Evolutionary conservation across 2,329 filamentous ascomycete species (phyloP).

Genomic region (Cercospora sp.): DNA sequence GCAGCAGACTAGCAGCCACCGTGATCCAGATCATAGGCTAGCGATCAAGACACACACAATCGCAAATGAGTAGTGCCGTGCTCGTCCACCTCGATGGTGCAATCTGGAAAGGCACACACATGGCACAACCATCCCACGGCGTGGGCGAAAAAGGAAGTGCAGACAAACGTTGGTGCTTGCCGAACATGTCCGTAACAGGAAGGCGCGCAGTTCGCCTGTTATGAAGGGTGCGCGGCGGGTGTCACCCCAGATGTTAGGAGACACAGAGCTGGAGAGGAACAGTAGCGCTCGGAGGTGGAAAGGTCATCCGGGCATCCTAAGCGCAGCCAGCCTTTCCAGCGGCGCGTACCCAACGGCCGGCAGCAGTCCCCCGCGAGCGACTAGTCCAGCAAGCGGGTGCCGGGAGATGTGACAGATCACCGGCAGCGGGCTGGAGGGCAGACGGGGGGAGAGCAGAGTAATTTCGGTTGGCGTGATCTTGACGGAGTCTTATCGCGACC

Average conservation of each 20-base stretch:
- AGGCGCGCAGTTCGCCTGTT: not conserved
- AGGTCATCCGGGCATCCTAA: not conserved
- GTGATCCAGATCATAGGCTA: not conserved
- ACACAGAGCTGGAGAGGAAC: not conserved
- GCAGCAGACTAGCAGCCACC: not conserved
- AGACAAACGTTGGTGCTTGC: not conserved
- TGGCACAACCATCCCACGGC: not conserved
- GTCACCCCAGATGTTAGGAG: not conserved
- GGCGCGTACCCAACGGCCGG: conserved; percentile 4
- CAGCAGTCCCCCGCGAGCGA: not conserved
- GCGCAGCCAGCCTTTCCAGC: conserved; percentile 7
- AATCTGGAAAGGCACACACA: not conserved
- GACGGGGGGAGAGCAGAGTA: not conserved
- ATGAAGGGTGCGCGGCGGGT: not conserved
- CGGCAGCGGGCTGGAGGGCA: not conserved
- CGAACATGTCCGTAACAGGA: not conserved
- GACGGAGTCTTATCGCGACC: not conserved
- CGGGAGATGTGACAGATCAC: not conserved
- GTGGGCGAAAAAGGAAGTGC: not conserved
- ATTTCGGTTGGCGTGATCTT: not conserved
- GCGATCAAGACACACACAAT: not conserved
- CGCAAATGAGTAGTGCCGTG: not conserved
- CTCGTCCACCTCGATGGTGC: not conserved
- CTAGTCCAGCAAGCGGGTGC: not conserved
- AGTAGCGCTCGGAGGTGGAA: not conserved